Evolutionary conservation across 108 stramenopile genomes (phyloP), one percentile per base, ranked within the genome.

Genomic region (Heterococcus sp.): DNA sequence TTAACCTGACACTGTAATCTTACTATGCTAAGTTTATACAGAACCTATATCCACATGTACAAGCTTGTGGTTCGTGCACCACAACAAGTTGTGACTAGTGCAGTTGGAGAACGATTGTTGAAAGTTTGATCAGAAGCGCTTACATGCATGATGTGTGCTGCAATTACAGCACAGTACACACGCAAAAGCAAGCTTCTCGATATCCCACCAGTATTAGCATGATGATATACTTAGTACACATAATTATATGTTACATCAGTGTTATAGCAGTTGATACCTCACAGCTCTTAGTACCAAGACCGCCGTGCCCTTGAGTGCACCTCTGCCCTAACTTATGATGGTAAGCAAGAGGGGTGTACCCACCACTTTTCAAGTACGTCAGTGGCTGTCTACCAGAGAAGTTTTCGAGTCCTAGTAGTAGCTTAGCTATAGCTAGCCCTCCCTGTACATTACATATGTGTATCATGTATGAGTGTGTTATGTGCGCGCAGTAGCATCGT

Each of bases 331-430:
- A 37, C 32, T 76, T 67, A 0, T 74, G 79, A 34, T 87, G 84
- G 79, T 87, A 87, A 36, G 84, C 78, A 63, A 84, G 34, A 28
- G 84, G 79, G 35, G 81, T 37, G 26, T 36, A 35, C 32, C 83
- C 86, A 2, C 64, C 32, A n/a, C 75, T 68, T 0, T 64, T 38
- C 35, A 85, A 85, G 11, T 87, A 87, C 33, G 86, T 87, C 37
- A 87, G 71, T n/a, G 86, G 86, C 28, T 85, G 74, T 30, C 86
- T 32, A 1, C 86, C 86, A 21, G 86, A 87, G 34, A 85, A 85
- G 31, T 72, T 80, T 4, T 66, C 63, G 27, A 33, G 3, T 1
- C 86, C 86, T 27, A 82, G 69, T 31, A 87, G 37, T 26, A 87
- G 58, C 32, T 87, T 84, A 2, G 86, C 86, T 26, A 87, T 73